Conservation (phyloP, 139 green algal genomes). For the Volvox reticuliferus region DNA sequence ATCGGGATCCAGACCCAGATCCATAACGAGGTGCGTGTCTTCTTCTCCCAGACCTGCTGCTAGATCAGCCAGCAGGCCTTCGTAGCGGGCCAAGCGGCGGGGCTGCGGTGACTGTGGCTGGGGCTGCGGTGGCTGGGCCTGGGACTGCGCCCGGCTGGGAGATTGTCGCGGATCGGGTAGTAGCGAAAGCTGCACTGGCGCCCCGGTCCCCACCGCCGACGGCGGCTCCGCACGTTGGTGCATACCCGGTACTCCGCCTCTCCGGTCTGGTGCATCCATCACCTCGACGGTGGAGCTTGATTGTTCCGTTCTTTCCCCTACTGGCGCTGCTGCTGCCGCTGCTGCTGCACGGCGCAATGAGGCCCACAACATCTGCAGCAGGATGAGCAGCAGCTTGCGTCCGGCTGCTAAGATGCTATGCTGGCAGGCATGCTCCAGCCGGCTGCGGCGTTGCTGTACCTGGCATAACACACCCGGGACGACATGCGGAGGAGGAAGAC, state of each 20-base stretch:
- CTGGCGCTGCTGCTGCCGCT: not conserved
- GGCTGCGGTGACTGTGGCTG: not conserved
- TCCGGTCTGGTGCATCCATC: not conserved
- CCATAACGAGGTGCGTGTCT: slow-evolving; percentile 7
- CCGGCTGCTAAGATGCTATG: slow-evolving; percentile 36
- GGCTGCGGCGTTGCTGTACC: slow-evolving; percentile 48
- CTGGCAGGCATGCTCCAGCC: slow-evolving; percentile 32
- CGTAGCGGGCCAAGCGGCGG: slow-evolving; percentile 1
- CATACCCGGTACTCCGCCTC: not conserved
- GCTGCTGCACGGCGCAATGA: not conserved
- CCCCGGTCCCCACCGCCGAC: not conserved
- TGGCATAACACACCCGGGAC: not conserved
- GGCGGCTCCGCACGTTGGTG: not conserved
- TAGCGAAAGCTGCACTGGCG: no score
- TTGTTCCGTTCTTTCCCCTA: not conserved
- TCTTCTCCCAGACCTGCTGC: slow-evolving; percentile 11
- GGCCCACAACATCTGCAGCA: slow-evolving; percentile 43
- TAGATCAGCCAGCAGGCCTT: slow-evolving; percentile 29
- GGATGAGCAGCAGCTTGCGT: slow-evolving; percentile 46
- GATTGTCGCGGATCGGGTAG: no score
- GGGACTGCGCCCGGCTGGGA: no score
- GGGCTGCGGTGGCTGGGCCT: no score
- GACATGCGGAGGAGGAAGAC: not conserved
- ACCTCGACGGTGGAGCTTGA: not conserved
- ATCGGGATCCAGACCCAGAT: not conserved